Percentiles rank a stretch among this genome's conserved stretches.
Conservation (phyloP, 1,284 basidiomycete species). For the Athelia psychrophila region DNA sequence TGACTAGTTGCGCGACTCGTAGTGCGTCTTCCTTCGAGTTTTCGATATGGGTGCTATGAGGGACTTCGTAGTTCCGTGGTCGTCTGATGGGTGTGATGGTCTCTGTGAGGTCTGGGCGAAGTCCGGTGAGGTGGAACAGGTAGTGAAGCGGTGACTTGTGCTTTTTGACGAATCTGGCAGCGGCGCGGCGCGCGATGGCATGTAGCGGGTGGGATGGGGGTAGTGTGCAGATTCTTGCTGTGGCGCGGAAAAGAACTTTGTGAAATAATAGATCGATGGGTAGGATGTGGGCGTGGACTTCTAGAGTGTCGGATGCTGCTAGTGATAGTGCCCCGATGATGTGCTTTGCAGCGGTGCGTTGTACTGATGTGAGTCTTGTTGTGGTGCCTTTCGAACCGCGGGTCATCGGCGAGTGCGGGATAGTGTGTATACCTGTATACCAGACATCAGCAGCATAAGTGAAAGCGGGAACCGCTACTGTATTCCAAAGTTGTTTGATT, state of each 20-base stretch:
- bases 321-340: constrained; percentile 16
- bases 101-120: not conserved
- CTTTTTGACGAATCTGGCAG: not conserved
- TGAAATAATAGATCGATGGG: constrained; percentile 12
- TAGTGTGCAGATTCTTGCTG: constrained; percentile 6
- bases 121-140: not conserved
- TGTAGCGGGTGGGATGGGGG: constrained; percentile 7
- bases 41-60: not conserved
- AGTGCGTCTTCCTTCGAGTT: not conserved
- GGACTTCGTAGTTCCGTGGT: not conserved
- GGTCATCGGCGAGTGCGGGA: not conserved
- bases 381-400: constrained; percentile 12
- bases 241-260: constrained; percentile 5
- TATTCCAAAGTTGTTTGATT: constrained; percentile 15
- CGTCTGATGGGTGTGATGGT: not conserved
- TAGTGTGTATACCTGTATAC: constrained; percentile 10
- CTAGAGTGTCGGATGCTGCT: constrained; percentile 14
- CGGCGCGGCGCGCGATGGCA: not conserved
- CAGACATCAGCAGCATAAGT: constrained; percentile 24
- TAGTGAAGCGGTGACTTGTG: constrained; percentile 2
- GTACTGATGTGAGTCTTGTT: constrained; percentile 7
- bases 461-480: constrained; percentile 21
- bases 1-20: not conserved
- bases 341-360: constrained; percentile 10
- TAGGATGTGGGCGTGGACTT: constrained; percentile 13